Base-by-base conservation (phyloP, 2,329 filamentous ascomycete species). In the Camillea tinctor region DNA sequence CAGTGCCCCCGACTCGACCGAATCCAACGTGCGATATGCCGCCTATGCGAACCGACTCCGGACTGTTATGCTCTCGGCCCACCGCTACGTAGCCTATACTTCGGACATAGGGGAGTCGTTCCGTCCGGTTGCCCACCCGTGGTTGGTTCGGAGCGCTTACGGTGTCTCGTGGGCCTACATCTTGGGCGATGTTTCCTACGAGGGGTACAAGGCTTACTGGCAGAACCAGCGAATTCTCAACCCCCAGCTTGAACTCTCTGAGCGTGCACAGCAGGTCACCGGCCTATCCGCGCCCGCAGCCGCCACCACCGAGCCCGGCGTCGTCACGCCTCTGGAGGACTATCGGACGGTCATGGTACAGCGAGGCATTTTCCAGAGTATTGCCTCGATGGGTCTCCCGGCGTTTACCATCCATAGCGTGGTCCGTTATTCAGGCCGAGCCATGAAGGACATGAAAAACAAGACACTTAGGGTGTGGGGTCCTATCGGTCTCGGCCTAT, bases 101-200 rank as follows among this genome's bases (percentile, higher is more conserved):
- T 93, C 89, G 20, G 94, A 98, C 71, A 94, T 99, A 65, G 95
- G 95, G 73, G 95, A 99, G 76, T 96, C 91, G 0, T 99, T 99
- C 77, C 87, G 95, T 1, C 95, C 95, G 0, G 84, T 99, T 48
- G 93, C 94, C 3, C 93, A 97, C 73, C 94, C 93, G 0, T 88
- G 83, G 69, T 78, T 96, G 2, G 90, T 99, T 11, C 86, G 89
- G 60, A 81, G 86, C 53, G 95, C 95, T 5, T 99, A 99, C 72
- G 94, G 86, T 54, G 81, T 99, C 50, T 96, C 92, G 1, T 98
- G 95, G 95, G 81, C 90, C 11, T 99, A 99, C 72, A 85, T 99
- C 21, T 76, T 93, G 15, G 94, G 95, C 54, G 95, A 99, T 72
- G 94, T 98, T 53, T 83, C 85, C 36, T 89, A 97, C 72, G 95